Conservation (phyloP, 768 basidiomycete genomes). For the Mycena maculata region DNA sequence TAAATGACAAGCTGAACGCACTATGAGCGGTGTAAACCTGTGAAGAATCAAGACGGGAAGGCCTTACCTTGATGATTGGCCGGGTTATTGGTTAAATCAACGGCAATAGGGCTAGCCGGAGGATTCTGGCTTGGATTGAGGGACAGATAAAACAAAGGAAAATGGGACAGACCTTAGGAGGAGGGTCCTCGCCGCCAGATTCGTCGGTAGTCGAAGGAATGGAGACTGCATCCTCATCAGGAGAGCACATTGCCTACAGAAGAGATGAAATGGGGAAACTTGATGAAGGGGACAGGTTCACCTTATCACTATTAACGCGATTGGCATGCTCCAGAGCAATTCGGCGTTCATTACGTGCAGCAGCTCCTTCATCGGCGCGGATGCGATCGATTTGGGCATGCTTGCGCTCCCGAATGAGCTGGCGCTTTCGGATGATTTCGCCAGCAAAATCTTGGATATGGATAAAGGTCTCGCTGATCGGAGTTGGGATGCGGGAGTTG, state of each 20-base stretch:
- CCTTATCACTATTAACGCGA: too few relatives aligned
- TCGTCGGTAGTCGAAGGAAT: neutral
- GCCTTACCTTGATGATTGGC: neutral
- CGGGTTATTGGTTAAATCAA: neutral
- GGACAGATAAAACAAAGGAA: too few relatives aligned
- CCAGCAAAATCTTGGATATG: conserved; percentile 3
- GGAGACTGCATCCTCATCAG: neutral
- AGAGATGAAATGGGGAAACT: neutral
- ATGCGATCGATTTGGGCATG: neutral
- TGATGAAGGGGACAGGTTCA: too few relatives aligned
- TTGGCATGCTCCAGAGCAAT: neutral
- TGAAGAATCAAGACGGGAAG: neutral
- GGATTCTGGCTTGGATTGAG: neutral
- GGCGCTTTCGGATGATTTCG: conserved; percentile 4
- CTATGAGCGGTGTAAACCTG: neutral
- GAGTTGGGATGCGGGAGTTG: neutral
- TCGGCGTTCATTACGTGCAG: neutral
- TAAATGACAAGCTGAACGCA: neutral
- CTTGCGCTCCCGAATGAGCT: conserved; percentile 1
- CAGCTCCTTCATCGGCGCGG: neutral
- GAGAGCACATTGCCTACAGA: neutral
- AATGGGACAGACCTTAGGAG: too few relatives aligned
- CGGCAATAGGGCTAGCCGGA: neutral
- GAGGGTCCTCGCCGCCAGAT: neutral
- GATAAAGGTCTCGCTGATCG: neutral